Evolutionary conservation across 1,139 yeast species (phyloP).

Genomic region (Taiozyma onychis): DNA sequence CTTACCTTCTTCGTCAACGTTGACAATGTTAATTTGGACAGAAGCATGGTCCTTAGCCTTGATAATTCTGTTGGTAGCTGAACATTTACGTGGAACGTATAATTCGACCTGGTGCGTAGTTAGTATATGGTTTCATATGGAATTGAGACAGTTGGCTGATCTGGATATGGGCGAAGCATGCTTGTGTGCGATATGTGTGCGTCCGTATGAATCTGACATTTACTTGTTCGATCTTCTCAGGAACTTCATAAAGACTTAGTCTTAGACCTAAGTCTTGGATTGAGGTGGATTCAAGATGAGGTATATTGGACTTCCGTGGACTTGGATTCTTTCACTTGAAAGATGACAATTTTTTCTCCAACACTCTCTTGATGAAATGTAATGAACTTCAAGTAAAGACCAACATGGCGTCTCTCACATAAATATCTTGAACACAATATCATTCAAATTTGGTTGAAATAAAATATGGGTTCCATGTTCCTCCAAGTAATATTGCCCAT

Average conservation of each 20-base stretch:
- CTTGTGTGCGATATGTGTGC: too few species aligned
- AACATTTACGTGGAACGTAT: constrained; percentile 99
- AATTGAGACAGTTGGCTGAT: neutral
- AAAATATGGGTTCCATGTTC: neutral
- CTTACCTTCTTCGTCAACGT: constrained; percentile 93
- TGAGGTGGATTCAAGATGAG: too few species aligned
- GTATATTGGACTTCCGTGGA: too few species aligned
- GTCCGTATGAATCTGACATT: neutral
- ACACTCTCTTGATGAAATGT: neutral
- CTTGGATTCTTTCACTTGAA: constrained; percentile 9
- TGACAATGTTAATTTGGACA: constrained; percentile 86
- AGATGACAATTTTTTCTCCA: neutral
- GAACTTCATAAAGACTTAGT: neutral
- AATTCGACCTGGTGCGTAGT: constrained; percentile 73
- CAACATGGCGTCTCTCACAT: neutral
- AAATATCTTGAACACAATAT: neutral
- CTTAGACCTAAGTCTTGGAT: too few species aligned
- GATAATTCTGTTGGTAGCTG: constrained; percentile 99
- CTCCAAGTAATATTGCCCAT: neutral
- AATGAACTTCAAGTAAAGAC: neutral
- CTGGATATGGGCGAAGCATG: neutral
- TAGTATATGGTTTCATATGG: constrained; percentile 3
- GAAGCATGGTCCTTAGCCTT: constrained; percentile 99
- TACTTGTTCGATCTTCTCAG: too few species aligned
- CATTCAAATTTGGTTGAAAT: neutral